Evolutionary conservation across 75 land plant species (phyloP), one percentile per base, ranked within the genome.

Genomic region (Cupressus sempervirens): DNA sequence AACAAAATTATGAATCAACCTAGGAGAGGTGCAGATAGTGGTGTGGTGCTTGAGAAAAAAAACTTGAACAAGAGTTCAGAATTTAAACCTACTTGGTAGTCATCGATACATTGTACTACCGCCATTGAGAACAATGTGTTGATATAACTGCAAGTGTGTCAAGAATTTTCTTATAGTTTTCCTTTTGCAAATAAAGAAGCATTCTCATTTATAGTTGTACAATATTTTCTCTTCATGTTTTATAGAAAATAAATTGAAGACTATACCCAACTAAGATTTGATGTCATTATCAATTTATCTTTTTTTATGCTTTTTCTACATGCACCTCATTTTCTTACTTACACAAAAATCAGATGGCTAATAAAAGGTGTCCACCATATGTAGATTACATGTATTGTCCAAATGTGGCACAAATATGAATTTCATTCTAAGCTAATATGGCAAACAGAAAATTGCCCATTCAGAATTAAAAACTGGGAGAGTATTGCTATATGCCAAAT

Each of bases 21-120:
- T 26, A 40, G 7, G 15, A 79, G 45, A 79, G 12, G 45, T 79
- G 20, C 48, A 26, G 23, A 41, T 10, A 43, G 46, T 79, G 81
- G 8, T 79, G 14, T 76, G 40, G 43, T 45, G 45, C 29, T 5
- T 43, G 81, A 79, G n/a, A 79, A 79, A 14, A 8, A 45, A n/a
- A 43, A 4, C n/a, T 38, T 79, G 29, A 36, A 23, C n/a, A 79
- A 41, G 81, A 1, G 81, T 79, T 79, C 32, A 79, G 46, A 43
- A 43, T 43, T 43, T 23, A 82, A 41, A 89, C 92, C 92, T 89
- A 88, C 91, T 91, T 32, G 92, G 92, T 81, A 91, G 85, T 45
- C 92, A 91, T 74, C 91, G 92, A 85, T 87, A 91, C 92, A 91
- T 91, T 65, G 91, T 89, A 75, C 88, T 91, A 45, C 92, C 92